Conservation (phyloP, 208 protist genomes). For the Trypanosoma cruzi region DNA sequence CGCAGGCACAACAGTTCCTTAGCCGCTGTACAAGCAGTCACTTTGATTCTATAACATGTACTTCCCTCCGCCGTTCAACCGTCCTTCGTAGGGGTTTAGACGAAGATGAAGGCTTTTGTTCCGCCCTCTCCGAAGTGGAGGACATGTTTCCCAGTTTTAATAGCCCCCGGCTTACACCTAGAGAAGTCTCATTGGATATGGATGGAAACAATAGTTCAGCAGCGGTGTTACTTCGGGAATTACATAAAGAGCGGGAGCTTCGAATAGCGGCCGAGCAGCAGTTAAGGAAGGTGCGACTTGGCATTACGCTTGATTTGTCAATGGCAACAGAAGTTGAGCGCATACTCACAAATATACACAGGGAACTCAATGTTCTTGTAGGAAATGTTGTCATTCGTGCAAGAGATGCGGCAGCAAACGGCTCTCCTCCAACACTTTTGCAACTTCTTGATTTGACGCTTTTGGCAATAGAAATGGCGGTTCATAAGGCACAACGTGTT, state of each 20-base stretch:
- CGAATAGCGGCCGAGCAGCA: constrained; percentile 56
- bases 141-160: neutral
- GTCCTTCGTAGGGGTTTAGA: constrained; percentile 9
- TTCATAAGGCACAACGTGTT: constrained; percentile 34
- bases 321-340: constrained; percentile 50
- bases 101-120: constrained; percentile 33
- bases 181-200: constrained; percentile 2
- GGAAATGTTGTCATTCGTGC: constrained; percentile 57
- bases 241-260: constrained; percentile 53
- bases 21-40: neutral
- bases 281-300: constrained; percentile 44
- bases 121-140: constrained; percentile 24
- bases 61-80: constrained; percentile 3
- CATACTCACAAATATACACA: constrained; percentile 52
- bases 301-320: constrained; percentile 49
- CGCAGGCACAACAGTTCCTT: too few species aligned
- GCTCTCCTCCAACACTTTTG: constrained; percentile 38
- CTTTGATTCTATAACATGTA: neutral
- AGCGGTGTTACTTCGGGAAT: constrained; percentile 21
- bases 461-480: constrained; percentile 49
- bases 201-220: neutral
- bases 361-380: constrained; percentile 69
- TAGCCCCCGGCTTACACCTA: neutral
- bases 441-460: constrained; percentile 75
- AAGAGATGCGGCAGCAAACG: constrained; percentile 33